Conservation (phyloP, 2,329 filamentous ascomycete species). For the Claviceps sp. region DNA sequence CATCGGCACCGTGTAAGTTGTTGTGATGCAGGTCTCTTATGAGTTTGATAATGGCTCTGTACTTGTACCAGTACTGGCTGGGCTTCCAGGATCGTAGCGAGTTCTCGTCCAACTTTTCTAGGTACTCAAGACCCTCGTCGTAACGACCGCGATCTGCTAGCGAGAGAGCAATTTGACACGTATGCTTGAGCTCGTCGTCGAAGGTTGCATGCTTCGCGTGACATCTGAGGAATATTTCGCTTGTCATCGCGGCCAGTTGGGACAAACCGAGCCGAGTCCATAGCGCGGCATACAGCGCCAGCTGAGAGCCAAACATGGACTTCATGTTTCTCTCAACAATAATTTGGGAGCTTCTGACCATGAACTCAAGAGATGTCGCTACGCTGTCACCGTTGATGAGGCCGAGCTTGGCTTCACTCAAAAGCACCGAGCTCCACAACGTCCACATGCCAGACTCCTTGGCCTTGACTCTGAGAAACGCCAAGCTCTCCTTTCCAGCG, state of each 20-base stretch:
- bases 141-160: conserved; percentile 56
- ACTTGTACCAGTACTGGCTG: conserved; percentile 59
- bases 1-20: conserved; percentile 36
- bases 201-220: conserved; percentile 46
- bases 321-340: conserved; percentile 65
- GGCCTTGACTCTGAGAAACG: conserved; percentile 74
- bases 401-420: conserved; percentile 74
- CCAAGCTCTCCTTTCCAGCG: conserved; percentile 66
- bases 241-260: conserved; percentile 42
- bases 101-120: conserved; percentile 39
- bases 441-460: conserved; percentile 79
- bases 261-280: conserved; percentile 62
- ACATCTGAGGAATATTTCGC: conserved; percentile 64
- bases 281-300: conserved; percentile 57
- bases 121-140: conserved; percentile 41
- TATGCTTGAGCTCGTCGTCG: conserved; percentile 67
- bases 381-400: conserved; percentile 58
- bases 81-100: conserved; percentile 61
- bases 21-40: conserved; percentile 46
- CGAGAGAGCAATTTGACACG: conserved; percentile 50
- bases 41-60: conserved; percentile 52
- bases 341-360: conserved; percentile 72
- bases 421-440: conserved; percentile 66
- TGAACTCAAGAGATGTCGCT: conserved; percentile 54
- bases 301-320: conserved; percentile 58